Evolutionary conservation across 352 stramenopile species (phyloP).

Genomic region (Globisporangium cederbergense): DNA sequence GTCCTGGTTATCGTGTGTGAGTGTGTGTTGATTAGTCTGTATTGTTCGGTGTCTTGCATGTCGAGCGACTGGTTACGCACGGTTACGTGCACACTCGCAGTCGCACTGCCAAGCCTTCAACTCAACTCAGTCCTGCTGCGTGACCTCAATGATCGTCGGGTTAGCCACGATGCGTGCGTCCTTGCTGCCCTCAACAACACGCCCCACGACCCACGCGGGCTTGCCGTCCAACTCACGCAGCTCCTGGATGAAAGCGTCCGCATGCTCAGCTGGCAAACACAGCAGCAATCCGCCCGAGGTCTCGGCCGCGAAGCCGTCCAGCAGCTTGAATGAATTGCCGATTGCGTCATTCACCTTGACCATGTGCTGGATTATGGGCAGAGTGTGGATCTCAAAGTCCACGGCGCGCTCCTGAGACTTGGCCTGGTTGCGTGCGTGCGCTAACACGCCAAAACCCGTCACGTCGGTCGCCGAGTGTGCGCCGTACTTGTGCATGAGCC

Average conservation of each 20-base stretch:
- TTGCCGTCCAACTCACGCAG: slow-evolving; percentile 86
- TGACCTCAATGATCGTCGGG: slow-evolving; percentile 56
- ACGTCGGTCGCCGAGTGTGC: slow-evolving; percentile 94
- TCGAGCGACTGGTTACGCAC: too few relatives aligned
- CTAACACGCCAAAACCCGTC: slow-evolving; percentile 94
- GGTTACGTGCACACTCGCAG: too few relatives aligned
- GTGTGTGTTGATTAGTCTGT: too few relatives aligned
- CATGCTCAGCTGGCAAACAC: slow-evolving; percentile 82
- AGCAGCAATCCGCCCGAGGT: slow-evolving; percentile 94
- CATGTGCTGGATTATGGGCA: slow-evolving; percentile 92
- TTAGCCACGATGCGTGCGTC: slow-evolving; percentile 55
- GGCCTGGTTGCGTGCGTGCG: slow-evolving; percentile 91
- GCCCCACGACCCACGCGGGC: slow-evolving; percentile 91
- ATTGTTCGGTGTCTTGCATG: too few relatives aligned
- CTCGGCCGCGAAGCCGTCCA: slow-evolving; percentile 91
- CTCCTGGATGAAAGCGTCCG: slow-evolving; percentile 84
- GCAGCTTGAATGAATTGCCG: slow-evolving; percentile 91
- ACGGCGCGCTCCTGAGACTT: slow-evolving; percentile 89
- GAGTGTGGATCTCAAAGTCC: slow-evolving; percentile 90
- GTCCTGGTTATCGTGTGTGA: too few relatives aligned
- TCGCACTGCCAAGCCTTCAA: too few relatives aligned
- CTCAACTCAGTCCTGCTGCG: slow-evolving; percentile 31
- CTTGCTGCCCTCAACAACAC: slow-evolving; percentile 73
- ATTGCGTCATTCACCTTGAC: slow-evolving; percentile 83
- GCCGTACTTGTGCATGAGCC: slow-evolving; percentile 91